Conservation (phyloP, 306 rosid species). For the Carpinus viminea region DNA sequence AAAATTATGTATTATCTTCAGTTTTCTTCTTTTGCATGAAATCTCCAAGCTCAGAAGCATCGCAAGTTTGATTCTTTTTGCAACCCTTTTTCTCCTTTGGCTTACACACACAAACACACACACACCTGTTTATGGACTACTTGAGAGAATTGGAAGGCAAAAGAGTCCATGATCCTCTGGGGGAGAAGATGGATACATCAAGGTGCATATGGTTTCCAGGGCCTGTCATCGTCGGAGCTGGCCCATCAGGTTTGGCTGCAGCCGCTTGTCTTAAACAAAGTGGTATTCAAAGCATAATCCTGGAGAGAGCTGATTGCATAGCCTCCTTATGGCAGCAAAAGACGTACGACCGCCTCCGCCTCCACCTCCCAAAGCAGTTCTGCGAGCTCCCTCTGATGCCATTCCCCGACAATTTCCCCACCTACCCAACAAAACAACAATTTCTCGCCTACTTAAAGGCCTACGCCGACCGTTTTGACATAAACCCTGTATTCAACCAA, state of each 20-base stretch:
- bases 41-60: conserved; percentile 4
- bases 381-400: conserved; percentile 79
- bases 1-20: background rate
- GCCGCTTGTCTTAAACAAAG: conserved; percentile 85
- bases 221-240: conserved; percentile 89
- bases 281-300: conserved; percentile 64
- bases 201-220: conserved; percentile 41
- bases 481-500: conserved; percentile 53
- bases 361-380: conserved; percentile 90
- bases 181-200: conserved; percentile 22
- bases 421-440: conserved; percentile 82
- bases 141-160: conserved; percentile 76
- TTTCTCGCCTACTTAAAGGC: conserved; percentile 56
- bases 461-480: conserved; percentile 56
- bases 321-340: conserved; percentile 87
- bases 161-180: conserved; percentile 49
- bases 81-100: background rate
- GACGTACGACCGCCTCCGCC: conserved; percentile 85
- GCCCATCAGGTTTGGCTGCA: conserved; percentile 89
- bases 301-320: conserved; percentile 71
- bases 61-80: conserved; percentile 6
- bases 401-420: conserved; percentile 74
- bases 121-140: conserved; percentile 45
- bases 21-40: conserved; percentile 5
- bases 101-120: too few species aligned